Base-by-base conservation (phyloP, 768 basidiomycete genomes). In the Coprinopsis sp. region DNA sequence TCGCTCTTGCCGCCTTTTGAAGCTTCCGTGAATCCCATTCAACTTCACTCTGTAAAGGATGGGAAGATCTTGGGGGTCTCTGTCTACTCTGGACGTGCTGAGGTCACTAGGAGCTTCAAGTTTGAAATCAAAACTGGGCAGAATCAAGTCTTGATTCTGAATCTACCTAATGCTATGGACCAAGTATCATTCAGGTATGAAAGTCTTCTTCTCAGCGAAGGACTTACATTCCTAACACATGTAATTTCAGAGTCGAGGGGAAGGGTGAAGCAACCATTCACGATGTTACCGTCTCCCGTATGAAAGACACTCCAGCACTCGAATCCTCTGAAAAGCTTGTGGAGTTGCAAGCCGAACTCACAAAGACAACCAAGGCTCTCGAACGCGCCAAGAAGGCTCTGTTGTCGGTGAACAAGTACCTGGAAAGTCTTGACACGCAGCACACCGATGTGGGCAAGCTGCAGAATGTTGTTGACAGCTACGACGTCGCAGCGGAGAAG, bases 181-280 rank as follows among this genome's bases (percentile, higher is more conserved):
- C 25, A 59, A 4, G 62, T 66, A 6, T 71, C 72, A 13, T 52
- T 73, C 13, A 62, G 70, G 72, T 70, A 39, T 41, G 58, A 51
- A 6, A n/a, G n/a, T n/a, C n/a, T 33, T n/a, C n/a, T n/a, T n/a
- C n/a, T n/a, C n/a, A n/a, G 22, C 8, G 16, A 16, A n/a, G 14
- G 47, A 57, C 23, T 19, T 33, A 4, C 12, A 25, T 27, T 11
- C 1, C 14, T 6, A 0, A 19, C 18, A 16, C 19, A 3, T 22
- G 22, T 24, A 21, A 36, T 8, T 52, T 5, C 45, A 74, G 73
- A 47, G 72, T 74, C 2, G 70, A 75, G 58, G 73, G 73, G 7
- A 56, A 64, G 14, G 71, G 73, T 13, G 52, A 58, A 34, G 73
- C 71, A 5, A 73, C 68, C 0, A 75, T 76, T 31, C 71, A 75